Evolutionary conservation across 2,329 filamentous ascomycete genomes (phyloP).

Genomic region (Arthrinium puccinioides): DNA sequence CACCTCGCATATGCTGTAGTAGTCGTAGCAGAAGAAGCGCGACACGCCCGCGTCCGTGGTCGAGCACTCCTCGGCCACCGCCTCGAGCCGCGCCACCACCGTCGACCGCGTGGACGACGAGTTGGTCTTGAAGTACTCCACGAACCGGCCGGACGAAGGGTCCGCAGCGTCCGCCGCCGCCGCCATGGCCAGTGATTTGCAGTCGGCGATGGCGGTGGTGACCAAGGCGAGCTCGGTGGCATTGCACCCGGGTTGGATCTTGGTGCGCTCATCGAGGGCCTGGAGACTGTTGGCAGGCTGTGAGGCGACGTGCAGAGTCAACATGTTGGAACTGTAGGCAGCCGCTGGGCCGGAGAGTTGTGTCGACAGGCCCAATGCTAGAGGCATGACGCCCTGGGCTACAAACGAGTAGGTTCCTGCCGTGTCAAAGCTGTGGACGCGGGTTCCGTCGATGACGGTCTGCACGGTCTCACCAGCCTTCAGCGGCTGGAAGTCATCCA

Average conservation of each 20-base stretch:
- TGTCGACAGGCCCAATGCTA: slow-evolving; percentile 9
- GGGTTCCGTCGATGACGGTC: slow-evolving; percentile 9
- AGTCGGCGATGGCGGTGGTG: slow-evolving; percentile 10
- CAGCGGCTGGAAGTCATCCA: slow-evolving; percentile 10
- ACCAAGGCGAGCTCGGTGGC: slow-evolving; percentile 8
- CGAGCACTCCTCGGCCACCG: slow-evolving; percentile 13
- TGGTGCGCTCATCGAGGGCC: slow-evolving; percentile 8
- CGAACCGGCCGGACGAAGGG: slow-evolving; percentile 10
- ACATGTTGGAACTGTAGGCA: slow-evolving; percentile 10
- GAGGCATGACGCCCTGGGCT: slow-evolving; percentile 9
- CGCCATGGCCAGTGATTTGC: slow-evolving; percentile 9
- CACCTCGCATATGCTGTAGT: slow-evolving; percentile 10
- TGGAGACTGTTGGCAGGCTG: slow-evolving; percentile 1
- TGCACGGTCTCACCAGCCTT: slow-evolving; percentile 9
- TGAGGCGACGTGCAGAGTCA: slow-evolving; percentile 9
- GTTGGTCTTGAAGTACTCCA: slow-evolving; percentile 16
- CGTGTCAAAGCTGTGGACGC: slow-evolving; percentile 10
- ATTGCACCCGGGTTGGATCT: slow-evolving; percentile 10
- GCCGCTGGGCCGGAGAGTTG: slow-evolving; percentile 7
- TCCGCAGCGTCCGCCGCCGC: slow-evolving; percentile 13
- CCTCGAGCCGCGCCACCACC: slow-evolving; percentile 9
- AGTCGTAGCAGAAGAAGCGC: slow-evolving; percentile 12
- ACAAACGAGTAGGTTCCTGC: slow-evolving; percentile 11
- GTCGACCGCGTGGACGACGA: slow-evolving; percentile 9
- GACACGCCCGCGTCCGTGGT: slow-evolving; percentile 9